phyloP scores from a whole-genome alignment of 2,329 filamentous ascomycete genomes.

The Fusarium mexicanum region DNA sequence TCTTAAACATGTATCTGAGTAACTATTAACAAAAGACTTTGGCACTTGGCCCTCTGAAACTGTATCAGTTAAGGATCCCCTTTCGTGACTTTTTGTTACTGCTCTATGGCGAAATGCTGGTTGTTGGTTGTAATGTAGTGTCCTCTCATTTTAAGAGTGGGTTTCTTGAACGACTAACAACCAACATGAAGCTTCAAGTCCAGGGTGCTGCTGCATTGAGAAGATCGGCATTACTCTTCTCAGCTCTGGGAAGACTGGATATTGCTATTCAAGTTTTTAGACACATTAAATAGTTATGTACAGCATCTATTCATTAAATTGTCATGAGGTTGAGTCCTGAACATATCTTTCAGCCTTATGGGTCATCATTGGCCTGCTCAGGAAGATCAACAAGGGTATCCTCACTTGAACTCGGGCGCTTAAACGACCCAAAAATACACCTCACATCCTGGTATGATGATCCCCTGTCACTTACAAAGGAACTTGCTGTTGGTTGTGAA shows the following conservation, averaged over 20 bases:
- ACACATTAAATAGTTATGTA: neutral
- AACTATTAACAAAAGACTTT: neutral
- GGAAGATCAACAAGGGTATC: neutral
- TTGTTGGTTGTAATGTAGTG: neutral
- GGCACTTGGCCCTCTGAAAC: too few relatives aligned
- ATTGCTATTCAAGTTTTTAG: rapidly evolving
- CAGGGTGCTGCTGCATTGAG: neutral
- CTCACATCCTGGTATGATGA: neutral
- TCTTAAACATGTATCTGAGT: too few relatives aligned
- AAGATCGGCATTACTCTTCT: neutral
- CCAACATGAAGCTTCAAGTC: neutral
- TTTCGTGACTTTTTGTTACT: neutral
- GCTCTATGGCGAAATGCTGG: neutral
- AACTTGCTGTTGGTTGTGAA: neutral
- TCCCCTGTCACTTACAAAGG: neutral
- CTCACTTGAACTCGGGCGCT: constrained; percentile 3
- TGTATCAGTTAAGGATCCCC: too few relatives aligned
- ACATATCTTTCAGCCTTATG: neutral
- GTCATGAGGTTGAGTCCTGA: neutral
- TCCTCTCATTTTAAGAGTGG: neutral
- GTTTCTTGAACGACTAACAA: neutral
- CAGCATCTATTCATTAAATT: neutral
- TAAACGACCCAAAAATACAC: constrained; percentile 14
- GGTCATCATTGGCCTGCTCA: neutral
- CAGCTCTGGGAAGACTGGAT: too few relatives aligned